Evolutionary conservation across 768 basidiomycete species (phyloP).

Genomic region (Auriscalpium vulgare): DNA sequence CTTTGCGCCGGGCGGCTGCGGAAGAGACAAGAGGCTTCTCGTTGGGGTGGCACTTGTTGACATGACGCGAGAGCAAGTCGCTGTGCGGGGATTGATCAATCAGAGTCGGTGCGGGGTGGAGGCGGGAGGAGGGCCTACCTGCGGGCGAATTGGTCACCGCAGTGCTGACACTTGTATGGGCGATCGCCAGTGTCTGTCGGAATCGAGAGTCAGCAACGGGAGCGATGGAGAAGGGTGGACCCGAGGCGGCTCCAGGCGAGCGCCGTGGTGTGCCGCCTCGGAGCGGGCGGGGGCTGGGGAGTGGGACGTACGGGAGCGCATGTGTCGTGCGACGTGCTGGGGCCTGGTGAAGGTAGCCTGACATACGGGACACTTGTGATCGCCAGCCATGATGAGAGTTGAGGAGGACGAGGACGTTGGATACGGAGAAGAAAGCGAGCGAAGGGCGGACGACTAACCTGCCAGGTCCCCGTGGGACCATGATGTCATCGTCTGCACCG

Average conservation of each 20-base stretch:
- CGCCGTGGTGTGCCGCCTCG: background rate
- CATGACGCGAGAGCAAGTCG: slow-evolving; percentile 77
- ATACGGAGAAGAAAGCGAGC: background rate
- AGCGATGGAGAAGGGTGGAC: background rate
- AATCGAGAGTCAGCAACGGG: slow-evolving; percentile 2
- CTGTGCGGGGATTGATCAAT: slow-evolving; percentile 27
- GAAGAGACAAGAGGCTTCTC: slow-evolving; percentile 49
- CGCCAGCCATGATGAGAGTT: slow-evolving; percentile 51
- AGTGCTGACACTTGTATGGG: slow-evolving; percentile 82
- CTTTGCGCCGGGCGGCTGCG: slow-evolving; percentile 49
- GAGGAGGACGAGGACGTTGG: background rate
- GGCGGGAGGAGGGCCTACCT: slow-evolving; percentile 40
- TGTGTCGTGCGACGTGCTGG: slow-evolving; percentile 84
- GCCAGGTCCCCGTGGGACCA: background rate
- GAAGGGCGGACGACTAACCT: background rate
- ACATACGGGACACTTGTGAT: slow-evolving; percentile 84
- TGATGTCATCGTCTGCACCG: background rate
- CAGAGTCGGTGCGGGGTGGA: slow-evolving; percentile 1
- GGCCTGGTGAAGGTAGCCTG: slow-evolving; percentile 83
- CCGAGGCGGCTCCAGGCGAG: slow-evolving; percentile 4
- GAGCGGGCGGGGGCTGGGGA: slow-evolving; percentile 7
- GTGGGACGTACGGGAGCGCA: slow-evolving; percentile 73
- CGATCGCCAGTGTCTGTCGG: slow-evolving; percentile 77
- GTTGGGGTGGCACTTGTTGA: slow-evolving; percentile 81
- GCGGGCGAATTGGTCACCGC: slow-evolving; percentile 85